Base-by-base conservation (phyloP, 305 asterid genomes). In the Solanum aculeatissimum region DNA sequence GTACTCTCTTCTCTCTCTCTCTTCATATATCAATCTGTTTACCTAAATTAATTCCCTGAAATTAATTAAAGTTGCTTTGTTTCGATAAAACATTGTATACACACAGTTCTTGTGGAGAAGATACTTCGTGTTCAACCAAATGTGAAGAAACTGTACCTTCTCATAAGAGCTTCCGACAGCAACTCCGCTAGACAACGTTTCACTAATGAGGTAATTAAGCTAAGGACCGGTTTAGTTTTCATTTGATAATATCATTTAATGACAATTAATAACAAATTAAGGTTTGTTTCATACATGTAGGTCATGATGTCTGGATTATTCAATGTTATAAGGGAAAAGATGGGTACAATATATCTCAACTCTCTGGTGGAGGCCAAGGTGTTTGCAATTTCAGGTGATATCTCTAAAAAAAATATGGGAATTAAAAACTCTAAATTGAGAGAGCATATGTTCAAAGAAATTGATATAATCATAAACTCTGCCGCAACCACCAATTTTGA, bases 401-500 rank as follows among this genome's bases (percentile, higher is more conserved):
- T 92, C 16, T 85, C 90, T 2, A 35, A 16, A 1, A 86, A 90
- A 25, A 86, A 92, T 71, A 71, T 93, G 68, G 94, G 93, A 4
- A 87, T 91, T 2, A 21, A 42, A 2, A 87, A 89, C 60, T 43
- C 86, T 0, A 51, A 89, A 7, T 53, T 91, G 79, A 62, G 86
- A 43, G 88, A 91, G 35, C 85, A 87, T 16, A 88, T 93, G 91
- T 89, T 85, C 84, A 51, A 13, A 53, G 90, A 92, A 79, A 83
- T 91, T n/a, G 91, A 92, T 63, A 81, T 92, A 82, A 82, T 93
- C 6, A 88, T 93, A 83, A 91, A 93, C 65, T 87, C 92, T 4
- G 97, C 97, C 9, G 92, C 95, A 27, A 93, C 92, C 49, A 65
- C 45, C 23, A 65, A 65, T 51, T 93, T 92, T 69, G 91, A 92